Conservation (phyloP, 2,329 filamentous ascomycete genomes). For the Apiospora phragmitis region DNA sequence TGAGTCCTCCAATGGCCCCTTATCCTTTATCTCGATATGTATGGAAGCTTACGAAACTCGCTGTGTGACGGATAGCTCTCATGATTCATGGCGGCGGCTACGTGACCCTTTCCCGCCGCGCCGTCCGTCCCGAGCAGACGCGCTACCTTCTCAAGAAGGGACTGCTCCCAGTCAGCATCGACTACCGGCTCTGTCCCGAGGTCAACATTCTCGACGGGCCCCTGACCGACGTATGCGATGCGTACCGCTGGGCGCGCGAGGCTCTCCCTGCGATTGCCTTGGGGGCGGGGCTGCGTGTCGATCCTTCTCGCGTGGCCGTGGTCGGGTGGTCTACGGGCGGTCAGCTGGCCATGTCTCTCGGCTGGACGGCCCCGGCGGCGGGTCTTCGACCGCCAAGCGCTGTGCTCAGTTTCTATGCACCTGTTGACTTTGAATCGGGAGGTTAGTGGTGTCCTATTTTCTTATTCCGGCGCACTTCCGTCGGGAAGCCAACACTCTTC, state of each 20-base stretch:
- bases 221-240: conserved; percentile 45
- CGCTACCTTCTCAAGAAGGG: conserved; percentile 36
- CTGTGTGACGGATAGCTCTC: conserved; percentile 25
- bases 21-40: no score
- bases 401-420: not conserved
- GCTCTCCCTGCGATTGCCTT: conserved; percentile 29
- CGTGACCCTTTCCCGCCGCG: conserved; percentile 38
- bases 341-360: conserved; percentile 43
- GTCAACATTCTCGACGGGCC: conserved; percentile 45
- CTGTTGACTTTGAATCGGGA: not conserved
- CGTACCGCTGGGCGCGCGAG: conserved; percentile 40
- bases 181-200: conserved; percentile 53
- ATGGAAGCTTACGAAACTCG: no score
- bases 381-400: conserved; percentile 24
- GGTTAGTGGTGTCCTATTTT: not conserved
- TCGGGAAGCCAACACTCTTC: no score
- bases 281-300: conserved; percentile 15
- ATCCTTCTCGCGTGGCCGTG: conserved; percentile 32
- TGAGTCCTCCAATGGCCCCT: no score
- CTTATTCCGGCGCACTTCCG: no score
- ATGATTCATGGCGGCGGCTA: conserved; percentile 48
- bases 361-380: conserved; percentile 31
- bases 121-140: conserved; percentile 38
- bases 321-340: conserved; percentile 51
- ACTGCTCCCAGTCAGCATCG: conserved; percentile 48